Evolutionary conservation across 345 rosid species (phyloP).

Genomic region (Eucalyptus urophylla): DNA sequence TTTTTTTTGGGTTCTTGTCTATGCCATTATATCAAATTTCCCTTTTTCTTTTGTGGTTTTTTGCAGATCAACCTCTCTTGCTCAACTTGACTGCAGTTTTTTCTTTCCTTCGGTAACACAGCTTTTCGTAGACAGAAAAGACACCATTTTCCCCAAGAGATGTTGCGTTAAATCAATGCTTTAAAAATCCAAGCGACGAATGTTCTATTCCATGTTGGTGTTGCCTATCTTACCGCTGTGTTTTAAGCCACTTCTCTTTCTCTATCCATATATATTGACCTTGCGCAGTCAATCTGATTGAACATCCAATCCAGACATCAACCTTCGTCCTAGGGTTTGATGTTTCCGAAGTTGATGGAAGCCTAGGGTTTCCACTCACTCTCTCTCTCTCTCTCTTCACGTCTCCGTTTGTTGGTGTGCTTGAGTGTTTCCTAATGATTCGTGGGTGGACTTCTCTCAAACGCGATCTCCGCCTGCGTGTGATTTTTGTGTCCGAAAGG

Average conservation of each 20-base stretch:
- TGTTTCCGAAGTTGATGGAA: neutral
- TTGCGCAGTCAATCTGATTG: neutral
- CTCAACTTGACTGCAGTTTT: neutral
- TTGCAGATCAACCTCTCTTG: neutral
- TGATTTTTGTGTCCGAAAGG: neutral
- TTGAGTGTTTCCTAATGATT: neutral
- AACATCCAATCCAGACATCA: neutral
- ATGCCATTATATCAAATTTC: neutral
- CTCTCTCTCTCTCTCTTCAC: neutral
- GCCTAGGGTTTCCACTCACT: neutral
- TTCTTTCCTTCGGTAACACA: neutral
- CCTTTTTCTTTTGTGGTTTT: neutral
- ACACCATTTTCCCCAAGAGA: neutral
- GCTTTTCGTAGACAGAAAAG: neutral
- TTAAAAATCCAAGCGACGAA: neutral
- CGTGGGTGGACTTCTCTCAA: neutral
- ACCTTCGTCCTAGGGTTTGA: neutral
- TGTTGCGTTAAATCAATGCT: neutral
- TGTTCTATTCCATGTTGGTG: neutral
- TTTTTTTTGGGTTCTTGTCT: neutral
- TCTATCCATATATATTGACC: neutral
- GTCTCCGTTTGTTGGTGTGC: neutral
- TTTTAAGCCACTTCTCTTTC: neutral
- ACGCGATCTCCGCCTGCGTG: neutral
- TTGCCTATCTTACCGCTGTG: neutral